phyloP scores from a whole-genome alignment of 2,329 filamentous ascomycete species.

The Fusarium nygamai region DNA sequence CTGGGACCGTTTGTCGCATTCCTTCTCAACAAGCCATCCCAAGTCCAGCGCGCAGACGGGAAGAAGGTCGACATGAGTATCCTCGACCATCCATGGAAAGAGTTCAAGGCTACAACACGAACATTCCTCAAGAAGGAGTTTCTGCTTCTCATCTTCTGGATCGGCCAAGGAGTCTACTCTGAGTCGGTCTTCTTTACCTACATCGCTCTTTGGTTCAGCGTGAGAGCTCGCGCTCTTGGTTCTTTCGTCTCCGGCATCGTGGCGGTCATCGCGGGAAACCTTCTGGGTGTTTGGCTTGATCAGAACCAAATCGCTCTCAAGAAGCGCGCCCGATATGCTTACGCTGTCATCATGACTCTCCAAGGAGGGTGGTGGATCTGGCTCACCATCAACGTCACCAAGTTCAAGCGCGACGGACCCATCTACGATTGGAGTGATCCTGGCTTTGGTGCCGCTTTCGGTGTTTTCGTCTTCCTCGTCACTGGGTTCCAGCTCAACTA shows the following conservation, averaged over 20 bases:
- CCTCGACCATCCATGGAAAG: slow-evolving; percentile 60
- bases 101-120: slow-evolving; percentile 65
- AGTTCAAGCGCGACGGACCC: slow-evolving; percentile 64
- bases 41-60: slow-evolving; percentile 71
- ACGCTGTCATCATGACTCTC: slow-evolving; percentile 59
- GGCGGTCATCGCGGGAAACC: slow-evolving; percentile 69
- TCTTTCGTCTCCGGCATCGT: slow-evolving; percentile 74
- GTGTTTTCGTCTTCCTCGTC: slow-evolving; percentile 71
- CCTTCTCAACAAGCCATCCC: slow-evolving; percentile 64
- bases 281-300: slow-evolving; percentile 71
- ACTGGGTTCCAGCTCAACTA: slow-evolving; percentile 78
- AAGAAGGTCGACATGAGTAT: slow-evolving; percentile 66
- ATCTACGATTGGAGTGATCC: slow-evolving; percentile 70
- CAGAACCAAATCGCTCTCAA: slow-evolving; percentile 61
- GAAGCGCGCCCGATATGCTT: slow-evolving; percentile 62
- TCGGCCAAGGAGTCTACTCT: slow-evolving; percentile 71
- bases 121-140: slow-evolving; percentile 69
- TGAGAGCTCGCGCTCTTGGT: slow-evolving; percentile 68
- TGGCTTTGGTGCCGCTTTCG: slow-evolving; percentile 72
- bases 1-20: slow-evolving; percentile 68
- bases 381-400: slow-evolving; percentile 70
- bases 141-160: slow-evolving; percentile 69
- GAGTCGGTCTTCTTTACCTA: slow-evolving; percentile 67
- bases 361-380: slow-evolving; percentile 77
- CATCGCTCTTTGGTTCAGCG: slow-evolving; percentile 68